Evolutionary conservation across 257 asterid genomes (phyloP).

Genomic region (Solanum arcanum): DNA sequence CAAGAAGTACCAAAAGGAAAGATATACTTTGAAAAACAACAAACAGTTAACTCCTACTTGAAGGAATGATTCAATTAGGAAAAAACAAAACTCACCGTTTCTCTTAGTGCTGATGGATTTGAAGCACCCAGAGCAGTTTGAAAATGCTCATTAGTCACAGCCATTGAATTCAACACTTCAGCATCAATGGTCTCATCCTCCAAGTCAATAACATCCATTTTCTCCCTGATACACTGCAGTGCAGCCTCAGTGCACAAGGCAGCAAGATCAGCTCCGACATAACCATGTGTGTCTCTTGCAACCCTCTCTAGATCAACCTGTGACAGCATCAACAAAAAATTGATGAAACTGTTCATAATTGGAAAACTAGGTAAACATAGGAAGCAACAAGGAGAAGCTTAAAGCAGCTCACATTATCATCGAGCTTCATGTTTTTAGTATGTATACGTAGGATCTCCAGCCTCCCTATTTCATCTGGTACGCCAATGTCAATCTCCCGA

Average conservation of each 20-base stretch:
- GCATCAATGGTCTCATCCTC: constrained; percentile 88
- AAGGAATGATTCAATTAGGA: neutral
- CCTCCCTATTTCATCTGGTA: constrained; percentile 95
- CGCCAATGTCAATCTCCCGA: constrained; percentile 86
- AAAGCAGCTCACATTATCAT: constrained; percentile 49
- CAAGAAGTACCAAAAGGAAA: neutral
- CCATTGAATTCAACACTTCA: constrained; percentile 85
- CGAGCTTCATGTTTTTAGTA: constrained; percentile 93
- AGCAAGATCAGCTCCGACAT: constrained; percentile 91
- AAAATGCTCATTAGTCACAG: constrained; percentile 86
- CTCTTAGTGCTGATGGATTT: constrained; percentile 92
- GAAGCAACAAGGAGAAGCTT: neutral
- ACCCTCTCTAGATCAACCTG: constrained; percentile 90
- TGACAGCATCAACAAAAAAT: neutral
- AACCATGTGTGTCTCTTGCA: constrained; percentile 78
- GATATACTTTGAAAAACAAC: neutral
- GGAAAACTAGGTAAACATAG: neutral
- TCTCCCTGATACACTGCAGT: constrained; percentile 92
- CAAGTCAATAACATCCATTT: constrained; percentile 90
- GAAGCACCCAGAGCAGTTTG: constrained; percentile 76
- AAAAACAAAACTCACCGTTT: constrained; percentile 43
- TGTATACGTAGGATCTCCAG: constrained; percentile 86
- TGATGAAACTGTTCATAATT: neutral
- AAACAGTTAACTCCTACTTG: neutral
- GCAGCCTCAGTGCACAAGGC: constrained; percentile 94